phyloP scores from a whole-genome alignment of 345 rosid genomes.

The Theobroma cacao region DNA sequence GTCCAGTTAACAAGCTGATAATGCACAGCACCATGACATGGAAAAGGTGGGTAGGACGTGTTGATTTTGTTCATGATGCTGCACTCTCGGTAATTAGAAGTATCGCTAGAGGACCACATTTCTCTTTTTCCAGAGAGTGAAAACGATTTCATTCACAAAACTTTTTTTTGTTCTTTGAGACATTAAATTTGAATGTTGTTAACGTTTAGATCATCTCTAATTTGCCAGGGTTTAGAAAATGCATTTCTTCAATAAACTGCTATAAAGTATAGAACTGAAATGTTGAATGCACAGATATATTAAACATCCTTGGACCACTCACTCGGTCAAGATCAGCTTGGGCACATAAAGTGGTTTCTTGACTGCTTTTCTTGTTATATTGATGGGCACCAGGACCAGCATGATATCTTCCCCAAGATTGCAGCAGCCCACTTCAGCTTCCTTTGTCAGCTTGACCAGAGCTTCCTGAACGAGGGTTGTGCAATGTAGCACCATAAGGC shows the following conservation, averaged over 20 bases:
- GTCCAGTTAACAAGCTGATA: slow-evolving; percentile 16
- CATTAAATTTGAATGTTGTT: not conserved
- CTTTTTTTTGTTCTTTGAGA: not conserved
- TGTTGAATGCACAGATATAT: not conserved
- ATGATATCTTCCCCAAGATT: not conserved
- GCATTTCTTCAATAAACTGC: not conserved
- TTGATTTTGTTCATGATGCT: slow-evolving; percentile 11
- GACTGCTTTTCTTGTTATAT: slow-evolving; percentile 1
- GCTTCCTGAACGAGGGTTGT: not conserved
- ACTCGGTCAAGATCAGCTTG: not conserved
- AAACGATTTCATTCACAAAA: not conserved
- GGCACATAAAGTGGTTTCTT: not conserved
- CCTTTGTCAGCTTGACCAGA: not conserved
- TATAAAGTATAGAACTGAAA: not conserved
- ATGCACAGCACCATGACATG: not conserved
- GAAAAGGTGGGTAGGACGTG: not conserved
- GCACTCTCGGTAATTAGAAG: not conserved
- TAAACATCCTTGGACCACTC: not conserved
- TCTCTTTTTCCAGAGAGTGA: not conserved
- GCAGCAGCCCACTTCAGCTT: not conserved
- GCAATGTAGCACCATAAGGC: not conserved
- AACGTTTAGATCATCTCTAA: not conserved
- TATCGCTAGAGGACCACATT: slow-evolving; percentile 12
- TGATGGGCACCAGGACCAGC: not conserved
- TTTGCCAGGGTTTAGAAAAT: not conserved